Conservation (phyloP, 2,329 filamentous ascomycete genomes). For the Pseudogymnoascus sp. region DNA sequence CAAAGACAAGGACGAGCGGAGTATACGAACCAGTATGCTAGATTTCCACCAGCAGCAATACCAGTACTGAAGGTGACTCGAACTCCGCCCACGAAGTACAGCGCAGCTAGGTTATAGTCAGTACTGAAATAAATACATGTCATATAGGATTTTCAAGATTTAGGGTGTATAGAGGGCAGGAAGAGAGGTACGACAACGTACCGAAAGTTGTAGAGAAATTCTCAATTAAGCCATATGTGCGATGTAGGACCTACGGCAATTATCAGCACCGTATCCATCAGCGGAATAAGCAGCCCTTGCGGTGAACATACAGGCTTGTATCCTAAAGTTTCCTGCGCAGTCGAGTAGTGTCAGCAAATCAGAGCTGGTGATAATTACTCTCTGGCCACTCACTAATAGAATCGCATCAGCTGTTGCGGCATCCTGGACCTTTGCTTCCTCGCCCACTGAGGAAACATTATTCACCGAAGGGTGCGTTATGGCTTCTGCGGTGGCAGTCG, state of each 20-base stretch:
- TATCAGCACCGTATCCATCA: neutral
- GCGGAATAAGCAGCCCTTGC: neutral
- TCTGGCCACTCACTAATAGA: slow-evolving; percentile 28
- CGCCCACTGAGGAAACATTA: slow-evolving; percentile 17
- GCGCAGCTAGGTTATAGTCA: slow-evolving; percentile 38
- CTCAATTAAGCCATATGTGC: slow-evolving; percentile 50
- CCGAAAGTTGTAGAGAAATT: slow-evolving; percentile 55
- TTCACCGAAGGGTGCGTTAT: neutral
- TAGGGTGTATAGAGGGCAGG: neutral
- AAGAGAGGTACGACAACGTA: slow-evolving; percentile 25
- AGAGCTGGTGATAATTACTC: slow-evolving; percentile 17
- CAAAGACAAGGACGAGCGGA: neutral
- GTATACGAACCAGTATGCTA: slow-evolving; percentile 49
- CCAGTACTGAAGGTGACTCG: slow-evolving; percentile 57
- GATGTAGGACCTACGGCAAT: slow-evolving; percentile 44
- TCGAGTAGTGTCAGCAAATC: neutral
- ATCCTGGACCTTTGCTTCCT: slow-evolving; percentile 24
- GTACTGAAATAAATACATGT: slow-evolving; percentile 14
- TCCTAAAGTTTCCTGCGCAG: slow-evolving; percentile 40
- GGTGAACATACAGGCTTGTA: slow-evolving; percentile 45
- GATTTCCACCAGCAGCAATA: slow-evolving; percentile 53
- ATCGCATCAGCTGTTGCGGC: slow-evolving; percentile 32
- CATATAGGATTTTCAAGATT: neutral
- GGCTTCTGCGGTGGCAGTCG: neutral
- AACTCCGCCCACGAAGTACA: slow-evolving; percentile 56